These are phyloP conservation scores for Aethionema arabicum DNA, from an alignment of 345 rosid species.

Conservation along the genomic window DNA sequence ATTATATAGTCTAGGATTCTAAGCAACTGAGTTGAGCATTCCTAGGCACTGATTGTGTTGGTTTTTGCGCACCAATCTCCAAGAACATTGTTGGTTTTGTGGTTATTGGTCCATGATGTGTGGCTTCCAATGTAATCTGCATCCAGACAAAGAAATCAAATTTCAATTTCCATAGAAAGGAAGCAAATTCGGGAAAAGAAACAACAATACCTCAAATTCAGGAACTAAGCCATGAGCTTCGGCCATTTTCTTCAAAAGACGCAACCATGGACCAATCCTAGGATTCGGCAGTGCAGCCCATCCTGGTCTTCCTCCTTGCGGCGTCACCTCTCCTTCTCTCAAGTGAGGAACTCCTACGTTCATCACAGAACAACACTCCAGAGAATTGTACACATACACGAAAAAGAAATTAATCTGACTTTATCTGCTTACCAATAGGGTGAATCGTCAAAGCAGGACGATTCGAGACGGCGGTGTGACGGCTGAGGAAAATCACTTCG, in stretches of 20 bases:
- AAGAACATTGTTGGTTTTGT: slow-evolving; percentile 82
- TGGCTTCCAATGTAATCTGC: slow-evolving; percentile 87
- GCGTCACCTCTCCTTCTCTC: slow-evolving; percentile 72
- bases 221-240: slow-evolving; percentile 70
- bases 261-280: slow-evolving; percentile 87
- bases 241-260: slow-evolving; percentile 68
- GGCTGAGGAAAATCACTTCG: slow-evolving; percentile 86
- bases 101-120: slow-evolving; percentile 92
- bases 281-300: slow-evolving; percentile 94
- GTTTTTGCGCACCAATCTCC: slow-evolving; percentile 60
- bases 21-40: neutral
- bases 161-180: neutral
- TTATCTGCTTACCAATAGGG: slow-evolving; percentile 61
- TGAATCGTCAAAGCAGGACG: slow-evolving; percentile 92
- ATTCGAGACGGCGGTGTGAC: slow-evolving; percentile 86
- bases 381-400: neutral
- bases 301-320: slow-evolving; percentile 86
- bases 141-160: slow-evolving; percentile 23
- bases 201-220: slow-evolving; percentile 73
- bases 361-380: slow-evolving; percentile 4
- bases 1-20: neutral
- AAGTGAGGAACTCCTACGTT: slow-evolving; percentile 76
- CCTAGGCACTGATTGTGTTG: neutral
- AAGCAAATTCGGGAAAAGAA: neutral
- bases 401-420: slow-evolving; percentile 4